These are phyloP conservation scores for Flammula alnicola DNA, from an alignment of 1,284 basidiomycete species.

Conservation along the genomic window DNA sequence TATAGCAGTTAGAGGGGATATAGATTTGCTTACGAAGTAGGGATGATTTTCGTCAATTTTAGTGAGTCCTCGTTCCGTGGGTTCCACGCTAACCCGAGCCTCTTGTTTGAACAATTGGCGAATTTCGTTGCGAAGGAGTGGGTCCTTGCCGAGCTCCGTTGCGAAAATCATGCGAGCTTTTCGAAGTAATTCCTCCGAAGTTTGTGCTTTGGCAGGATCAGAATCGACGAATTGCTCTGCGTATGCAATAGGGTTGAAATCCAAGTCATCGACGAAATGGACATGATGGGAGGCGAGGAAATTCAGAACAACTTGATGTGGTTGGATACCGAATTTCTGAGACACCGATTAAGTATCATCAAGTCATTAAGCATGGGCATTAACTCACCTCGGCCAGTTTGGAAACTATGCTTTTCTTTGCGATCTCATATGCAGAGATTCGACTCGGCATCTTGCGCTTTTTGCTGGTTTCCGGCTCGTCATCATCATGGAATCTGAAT, in stretches of 20 bases:
- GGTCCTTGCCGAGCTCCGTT: constrained; percentile 94
- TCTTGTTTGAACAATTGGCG: constrained; percentile 79
- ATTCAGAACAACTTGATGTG: constrained; percentile 83
- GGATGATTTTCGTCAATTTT: constrained; percentile 92
- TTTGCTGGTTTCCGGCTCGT: constrained; percentile 52
- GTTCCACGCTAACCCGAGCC: constrained; percentile 82
- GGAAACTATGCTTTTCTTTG: constrained; percentile 79
- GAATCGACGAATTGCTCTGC: constrained; percentile 82
- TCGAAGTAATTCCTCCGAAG: constrained; percentile 68
- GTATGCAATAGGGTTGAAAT: constrained; percentile 70
- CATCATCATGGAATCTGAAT: constrained; percentile 74
- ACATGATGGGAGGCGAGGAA: constrained; percentile 63
- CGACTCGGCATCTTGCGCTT: constrained; percentile 86
- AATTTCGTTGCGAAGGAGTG: constrained; percentile 82
- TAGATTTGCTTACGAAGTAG: constrained; percentile 75
- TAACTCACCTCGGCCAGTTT: constrained; percentile 74
- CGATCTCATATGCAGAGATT: constrained; percentile 85
- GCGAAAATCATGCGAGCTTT: constrained; percentile 86
- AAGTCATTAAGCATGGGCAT: constrained; percentile 2
- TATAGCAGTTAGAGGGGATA: background rate
- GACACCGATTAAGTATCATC: constrained; percentile 12
- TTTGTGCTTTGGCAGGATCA: constrained; percentile 57
- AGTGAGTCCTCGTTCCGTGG: constrained; percentile 89
- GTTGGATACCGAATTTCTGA: constrained; percentile 80
- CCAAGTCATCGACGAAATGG: constrained; percentile 80